These are phyloP conservation scores for Begonia masoniana DNA, from an alignment of 306 rosid species.

Conservation along the genomic window DNA sequence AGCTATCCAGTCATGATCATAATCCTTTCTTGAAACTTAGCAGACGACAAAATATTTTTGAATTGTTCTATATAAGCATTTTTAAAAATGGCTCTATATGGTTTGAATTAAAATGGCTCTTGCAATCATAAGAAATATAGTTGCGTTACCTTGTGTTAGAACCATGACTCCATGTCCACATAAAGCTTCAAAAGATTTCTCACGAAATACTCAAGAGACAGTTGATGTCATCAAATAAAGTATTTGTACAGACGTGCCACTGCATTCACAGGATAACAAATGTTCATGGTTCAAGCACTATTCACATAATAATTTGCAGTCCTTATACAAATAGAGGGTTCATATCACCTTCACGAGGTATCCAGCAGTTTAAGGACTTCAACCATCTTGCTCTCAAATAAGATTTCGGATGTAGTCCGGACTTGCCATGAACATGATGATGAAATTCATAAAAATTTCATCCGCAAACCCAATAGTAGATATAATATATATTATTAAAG, in stretches of 20 bases:
- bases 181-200: conserved; percentile 90
- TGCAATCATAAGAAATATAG: neutral
- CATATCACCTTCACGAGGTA: conserved; percentile 80
- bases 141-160: conserved; percentile 70
- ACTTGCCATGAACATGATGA: conserved; percentile 98
- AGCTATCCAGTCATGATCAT: conserved; percentile 10
- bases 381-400: conserved; percentile 97
- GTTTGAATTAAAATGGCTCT: neutral
- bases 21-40: too few species aligned
- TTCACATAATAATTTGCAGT: neutral
- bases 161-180: conserved; percentile 96
- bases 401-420: conserved; percentile 74
- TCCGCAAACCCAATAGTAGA: conserved; percentile 39
- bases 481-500: neutral
- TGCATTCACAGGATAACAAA: conserved; percentile 24
- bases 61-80: too few species aligned
- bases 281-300: conserved; percentile 9
- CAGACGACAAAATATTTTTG: too few species aligned
- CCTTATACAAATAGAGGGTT: conserved; percentile 6
- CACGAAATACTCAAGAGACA: conserved; percentile 87
- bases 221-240: conserved; percentile 89
- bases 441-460: conserved; percentile 92
- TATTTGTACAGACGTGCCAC: conserved; percentile 63
- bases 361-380: conserved; percentile 97
- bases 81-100: too few species aligned